Percentiles rank a stretch among this genome's conserved stretches.
Evolutionary conservation across 2,329 filamentous ascomycete genomes (phyloP).

Genomic region (Pseudogymnoascus sp.): DNA sequence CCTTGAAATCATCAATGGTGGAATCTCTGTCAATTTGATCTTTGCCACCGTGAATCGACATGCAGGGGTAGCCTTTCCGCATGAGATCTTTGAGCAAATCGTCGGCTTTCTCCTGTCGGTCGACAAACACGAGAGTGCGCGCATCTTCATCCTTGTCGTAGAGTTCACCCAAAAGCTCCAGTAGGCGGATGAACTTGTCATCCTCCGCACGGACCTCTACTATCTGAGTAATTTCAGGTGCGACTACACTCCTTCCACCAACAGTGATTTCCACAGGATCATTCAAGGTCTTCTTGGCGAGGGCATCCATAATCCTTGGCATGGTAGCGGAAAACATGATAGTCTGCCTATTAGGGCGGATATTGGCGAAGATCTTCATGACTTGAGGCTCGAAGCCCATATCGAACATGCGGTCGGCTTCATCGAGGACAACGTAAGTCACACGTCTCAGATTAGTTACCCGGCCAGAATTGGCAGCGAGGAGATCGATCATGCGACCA

Average conservation of each 20-base stretch:
- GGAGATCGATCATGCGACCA: conserved; percentile 88
- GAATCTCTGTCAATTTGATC: conserved; percentile 90
- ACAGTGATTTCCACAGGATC: conserved; percentile 88
- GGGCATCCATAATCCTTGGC: conserved; percentile 81
- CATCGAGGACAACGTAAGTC: conserved; percentile 90
- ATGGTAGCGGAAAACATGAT: conserved; percentile 96
- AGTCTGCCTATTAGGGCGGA: conserved; percentile 85
- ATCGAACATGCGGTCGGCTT: conserved; percentile 98
- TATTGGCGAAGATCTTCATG: conserved; percentile 88
- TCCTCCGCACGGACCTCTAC: conserved; percentile 80
- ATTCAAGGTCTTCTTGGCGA: conserved; percentile 80
- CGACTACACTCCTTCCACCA: conserved; percentile 78
- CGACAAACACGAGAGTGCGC: conserved; percentile 82
- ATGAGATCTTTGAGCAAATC: conserved; percentile 68
- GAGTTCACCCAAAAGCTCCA: conserved; percentile 79
- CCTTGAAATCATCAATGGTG: conserved; percentile 88
- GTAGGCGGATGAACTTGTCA: conserved; percentile 72
- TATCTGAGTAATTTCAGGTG: conserved; percentile 85
- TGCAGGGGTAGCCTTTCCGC: conserved; percentile 79
- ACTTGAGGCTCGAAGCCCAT: conserved; percentile 99
- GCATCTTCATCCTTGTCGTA: conserved; percentile 85
- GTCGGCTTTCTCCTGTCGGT: conserved; percentile 84
- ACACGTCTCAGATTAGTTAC: conserved; percentile 86
- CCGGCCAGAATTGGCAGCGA: conserved; percentile 87
- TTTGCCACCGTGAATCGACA: conserved; percentile 90